These are phyloP conservation scores for Elaphomyces granulatus DNA, from an alignment of 495 filamentous ascomycete genomes.

Conservation along the genomic window DNA sequence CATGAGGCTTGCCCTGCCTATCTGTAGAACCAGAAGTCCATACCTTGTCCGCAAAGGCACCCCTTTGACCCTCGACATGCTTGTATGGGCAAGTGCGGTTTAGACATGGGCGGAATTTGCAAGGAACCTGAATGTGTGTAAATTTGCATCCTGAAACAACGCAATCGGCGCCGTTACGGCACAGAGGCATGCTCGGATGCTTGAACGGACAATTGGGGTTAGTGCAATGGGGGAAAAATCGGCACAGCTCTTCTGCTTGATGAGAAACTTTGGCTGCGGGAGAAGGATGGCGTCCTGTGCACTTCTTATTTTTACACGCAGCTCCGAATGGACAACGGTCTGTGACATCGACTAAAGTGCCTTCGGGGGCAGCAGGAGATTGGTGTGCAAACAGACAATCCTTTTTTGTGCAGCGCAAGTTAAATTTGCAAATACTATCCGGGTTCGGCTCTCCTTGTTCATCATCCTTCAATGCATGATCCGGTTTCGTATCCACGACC, in stretches of 20 bases:
- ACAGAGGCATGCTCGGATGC: constrained; percentile 67
- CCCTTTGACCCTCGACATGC: constrained; percentile 78
- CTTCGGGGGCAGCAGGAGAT: constrained; percentile 79
- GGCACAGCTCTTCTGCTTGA: constrained; percentile 77
- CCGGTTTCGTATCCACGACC: constrained; percentile 27
- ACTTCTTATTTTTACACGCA: constrained; percentile 92
- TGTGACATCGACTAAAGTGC: constrained; percentile 58
- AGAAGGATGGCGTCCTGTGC: constrained; percentile 80
- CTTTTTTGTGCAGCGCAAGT: constrained; percentile 69
- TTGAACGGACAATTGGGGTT: constrained; percentile 76
- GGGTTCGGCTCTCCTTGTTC: constrained; percentile 40
- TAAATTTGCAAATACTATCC: constrained; percentile 60
- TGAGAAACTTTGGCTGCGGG: constrained; percentile 64
- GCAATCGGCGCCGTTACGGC: constrained; percentile 89
- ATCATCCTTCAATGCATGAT: constrained; percentile 14
- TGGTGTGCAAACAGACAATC: constrained; percentile 92
- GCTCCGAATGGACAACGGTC: constrained; percentile 76
- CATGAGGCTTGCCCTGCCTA: constrained; percentile 19
- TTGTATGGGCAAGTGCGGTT: constrained; percentile 77
- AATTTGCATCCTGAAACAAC: constrained; percentile 75
- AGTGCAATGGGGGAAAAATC: constrained; percentile 87
- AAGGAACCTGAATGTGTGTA: constrained; percentile 65
- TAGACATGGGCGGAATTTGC: constrained; percentile 84
- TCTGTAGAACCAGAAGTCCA: constrained; percentile 55
- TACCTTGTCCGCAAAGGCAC: constrained; percentile 72